Evolutionary conservation across 148 eudicot genomes (phyloP).

Genomic region (Pharnaceum exiguum): DNA sequence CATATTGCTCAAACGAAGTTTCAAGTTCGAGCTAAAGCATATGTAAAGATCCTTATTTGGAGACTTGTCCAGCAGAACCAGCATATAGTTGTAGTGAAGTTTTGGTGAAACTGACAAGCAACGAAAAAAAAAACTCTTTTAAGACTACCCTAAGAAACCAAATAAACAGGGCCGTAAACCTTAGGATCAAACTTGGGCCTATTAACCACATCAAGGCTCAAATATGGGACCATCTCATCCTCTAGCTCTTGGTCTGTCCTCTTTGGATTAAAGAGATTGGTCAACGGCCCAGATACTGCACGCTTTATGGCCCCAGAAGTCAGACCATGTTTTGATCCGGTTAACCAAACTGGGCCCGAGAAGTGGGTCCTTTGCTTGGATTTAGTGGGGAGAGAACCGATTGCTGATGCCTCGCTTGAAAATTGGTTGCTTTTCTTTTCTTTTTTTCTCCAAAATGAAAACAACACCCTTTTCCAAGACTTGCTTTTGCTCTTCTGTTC

Average conservation of each 20-base stretch:
- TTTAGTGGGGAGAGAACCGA: neutral
- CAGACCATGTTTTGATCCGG: no score
- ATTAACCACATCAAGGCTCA: slow-evolving; percentile 19
- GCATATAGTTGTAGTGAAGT: no score
- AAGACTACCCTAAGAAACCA: slow-evolving; percentile 19
- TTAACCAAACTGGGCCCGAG: slow-evolving; percentile 18
- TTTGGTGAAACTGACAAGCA: no score
- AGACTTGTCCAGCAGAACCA: no score
- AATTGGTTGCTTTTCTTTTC: neutral
- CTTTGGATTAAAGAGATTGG: slow-evolving; percentile 8
- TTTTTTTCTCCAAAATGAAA: slow-evolving; percentile 18
- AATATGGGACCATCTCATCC: slow-evolving; percentile 12
- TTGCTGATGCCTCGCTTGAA: slow-evolving; percentile 1
- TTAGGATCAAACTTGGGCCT: slow-evolving; percentile 12
- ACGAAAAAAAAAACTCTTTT: no score
- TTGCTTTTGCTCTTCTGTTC: slow-evolving; percentile 11
- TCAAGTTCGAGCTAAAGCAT: no score
- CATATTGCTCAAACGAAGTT: no score
- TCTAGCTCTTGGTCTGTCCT: slow-evolving; percentile 2
- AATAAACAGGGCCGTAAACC: slow-evolving; percentile 27
- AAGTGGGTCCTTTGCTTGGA: neutral
- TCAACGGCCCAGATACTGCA: slow-evolving; percentile 18
- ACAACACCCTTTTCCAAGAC: slow-evolving; percentile 21
- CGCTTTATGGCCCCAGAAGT: no score
- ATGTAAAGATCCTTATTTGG: no score